Evolutionary conservation across 495 filamentous ascomycete species (phyloP).

Genomic region (Penicillium flavigenum): DNA sequence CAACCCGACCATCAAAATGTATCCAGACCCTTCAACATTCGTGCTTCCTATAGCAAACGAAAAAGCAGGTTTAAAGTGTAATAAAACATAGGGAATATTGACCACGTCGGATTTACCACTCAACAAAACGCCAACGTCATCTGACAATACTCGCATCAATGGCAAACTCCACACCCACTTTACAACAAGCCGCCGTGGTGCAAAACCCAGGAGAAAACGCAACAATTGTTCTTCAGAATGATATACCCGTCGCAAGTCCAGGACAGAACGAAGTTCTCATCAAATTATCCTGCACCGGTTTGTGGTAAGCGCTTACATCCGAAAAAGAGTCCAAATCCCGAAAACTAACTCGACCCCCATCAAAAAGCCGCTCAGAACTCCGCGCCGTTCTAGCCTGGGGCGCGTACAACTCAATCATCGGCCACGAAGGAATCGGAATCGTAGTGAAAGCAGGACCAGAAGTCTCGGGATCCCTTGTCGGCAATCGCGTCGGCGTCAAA

Average conservation of each 20-base stretch:
- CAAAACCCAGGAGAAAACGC: slow-evolving; percentile 19
- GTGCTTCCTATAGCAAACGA: background rate
- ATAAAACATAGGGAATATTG: background rate
- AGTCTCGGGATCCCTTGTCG: slow-evolving; percentile 23
- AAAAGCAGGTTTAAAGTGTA: background rate
- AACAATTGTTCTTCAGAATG: slow-evolving; percentile 13
- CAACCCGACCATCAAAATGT: background rate
- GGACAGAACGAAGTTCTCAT: slow-evolving; percentile 24
- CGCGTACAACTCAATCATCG: slow-evolving; percentile 32
- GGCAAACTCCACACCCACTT: slow-evolving; percentile 9
- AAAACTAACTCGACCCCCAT: background rate
- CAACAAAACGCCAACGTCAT: background rate
- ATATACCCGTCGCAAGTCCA: slow-evolving; percentile 17
- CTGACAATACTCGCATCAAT: background rate
- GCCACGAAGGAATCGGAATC: slow-evolving; percentile 40
- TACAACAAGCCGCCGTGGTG: slow-evolving; percentile 24
- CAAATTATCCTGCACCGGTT: slow-evolving; percentile 25
- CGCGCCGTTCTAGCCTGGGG: slow-evolving; percentile 25
- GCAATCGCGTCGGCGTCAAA: slow-evolving; percentile 39
- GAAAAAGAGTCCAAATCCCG: background rate
- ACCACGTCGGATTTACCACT: background rate
- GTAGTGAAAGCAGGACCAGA: slow-evolving; percentile 28
- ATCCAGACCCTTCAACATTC: background rate
- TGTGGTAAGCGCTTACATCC: slow-evolving; percentile 19
- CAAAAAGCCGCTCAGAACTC: slow-evolving; percentile 28